A percentile compares a stretch with the other conserved stretches of the same genome.
phyloP scores from a whole-genome alignment of 1,139 yeast genomes.

The Zygosaccharomyces pseudobailii region DNA sequence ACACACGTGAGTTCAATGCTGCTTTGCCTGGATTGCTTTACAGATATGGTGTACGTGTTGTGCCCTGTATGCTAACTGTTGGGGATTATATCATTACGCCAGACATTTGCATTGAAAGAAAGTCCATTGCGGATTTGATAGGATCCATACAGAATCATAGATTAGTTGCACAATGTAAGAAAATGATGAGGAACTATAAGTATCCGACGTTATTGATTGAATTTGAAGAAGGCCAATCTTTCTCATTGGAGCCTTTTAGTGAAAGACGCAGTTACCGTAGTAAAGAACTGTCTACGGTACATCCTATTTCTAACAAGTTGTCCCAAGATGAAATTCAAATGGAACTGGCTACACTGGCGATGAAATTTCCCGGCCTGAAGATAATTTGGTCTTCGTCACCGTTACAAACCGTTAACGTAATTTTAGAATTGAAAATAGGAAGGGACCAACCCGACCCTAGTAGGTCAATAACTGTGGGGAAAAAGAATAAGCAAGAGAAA shows the following conservation, averaged over 20 bases:
- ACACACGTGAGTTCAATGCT: slow-evolving; percentile 88
- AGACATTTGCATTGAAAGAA: slow-evolving; percentile 84
- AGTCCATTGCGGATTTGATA: slow-evolving; percentile 82
- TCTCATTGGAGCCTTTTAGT: slow-evolving; percentile 79
- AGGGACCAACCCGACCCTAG: slow-evolving; percentile 81
- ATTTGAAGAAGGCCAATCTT: slow-evolving; percentile 82
- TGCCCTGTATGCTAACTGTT: slow-evolving; percentile 84
- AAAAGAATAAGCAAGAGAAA: slow-evolving; percentile 14
- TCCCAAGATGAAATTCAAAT: slow-evolving; percentile 70
- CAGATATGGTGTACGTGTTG: slow-evolving; percentile 66
- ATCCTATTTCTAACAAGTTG: slow-evolving; percentile 41
- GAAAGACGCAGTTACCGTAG: slow-evolving; percentile 41
- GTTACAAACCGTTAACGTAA: slow-evolving; percentile 84
- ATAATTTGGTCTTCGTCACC: slow-evolving; percentile 94
- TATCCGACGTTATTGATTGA: slow-evolving; percentile 81
- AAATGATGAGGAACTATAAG: slow-evolving; percentile 80
- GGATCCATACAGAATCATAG: slow-evolving; percentile 83
- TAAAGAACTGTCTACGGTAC: slow-evolving; percentile 33
- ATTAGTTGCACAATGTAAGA: slow-evolving; percentile 76
- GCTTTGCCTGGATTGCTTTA: slow-evolving; percentile 79
- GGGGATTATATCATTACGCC: slow-evolving; percentile 92
- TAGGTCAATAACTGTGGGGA: slow-evolving; percentile 61
- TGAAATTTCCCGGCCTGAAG: slow-evolving; percentile 72
- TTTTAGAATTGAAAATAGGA: slow-evolving; percentile 64
- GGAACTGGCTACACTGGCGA: slow-evolving; percentile 63